These are phyloP conservation scores for Talaromyces sp. DNA, from an alignment of 2,329 filamentous ascomycete genomes.

Conservation along the genomic window DNA sequence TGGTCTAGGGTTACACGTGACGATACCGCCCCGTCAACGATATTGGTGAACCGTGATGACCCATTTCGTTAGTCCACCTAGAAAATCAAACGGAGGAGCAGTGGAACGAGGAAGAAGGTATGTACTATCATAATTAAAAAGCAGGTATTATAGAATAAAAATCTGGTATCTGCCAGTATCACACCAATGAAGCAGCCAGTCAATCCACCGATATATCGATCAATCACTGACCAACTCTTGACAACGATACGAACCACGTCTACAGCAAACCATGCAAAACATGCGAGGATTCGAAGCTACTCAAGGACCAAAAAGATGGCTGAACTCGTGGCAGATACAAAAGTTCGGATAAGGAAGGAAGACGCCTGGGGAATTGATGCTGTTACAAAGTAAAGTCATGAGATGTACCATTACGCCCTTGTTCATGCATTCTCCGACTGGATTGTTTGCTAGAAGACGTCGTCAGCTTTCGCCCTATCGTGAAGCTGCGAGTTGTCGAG, in stretches of 20 bases:
- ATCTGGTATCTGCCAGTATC: slow-evolving; percentile 1
- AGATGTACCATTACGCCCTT: slow-evolving; percentile 25
- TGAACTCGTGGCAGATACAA: background rate
- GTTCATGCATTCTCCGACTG: slow-evolving; percentile 43
- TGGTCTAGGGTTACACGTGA: background rate
- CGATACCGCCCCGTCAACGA: background rate
- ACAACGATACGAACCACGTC: slow-evolving; percentile 4
- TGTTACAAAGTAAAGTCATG: slow-evolving; percentile 17
- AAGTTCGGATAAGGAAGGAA: background rate
- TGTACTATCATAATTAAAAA: slow-evolving; percentile 11
- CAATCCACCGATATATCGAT: background rate
- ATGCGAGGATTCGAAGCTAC: background rate
- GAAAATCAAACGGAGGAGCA: background rate
- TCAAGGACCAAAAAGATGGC: background rate
- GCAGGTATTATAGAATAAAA: background rate
- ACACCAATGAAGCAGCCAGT: background rate
- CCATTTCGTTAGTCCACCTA: background rate
- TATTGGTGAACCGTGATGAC: background rate
- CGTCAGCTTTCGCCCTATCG: background rate
- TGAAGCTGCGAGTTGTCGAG: background rate
- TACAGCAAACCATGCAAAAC: slow-evolving; percentile 5
- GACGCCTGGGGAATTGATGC: slow-evolving; percentile 17
- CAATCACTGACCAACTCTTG: background rate
- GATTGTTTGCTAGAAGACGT: slow-evolving; percentile 38
- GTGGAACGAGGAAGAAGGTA: background rate